Percentiles rank a stretch among this genome's conserved stretches.
These are phyloP conservation scores for Medicago arabica DNA, from an alignment of 306 rosid species.

Conservation along the genomic window DNA sequence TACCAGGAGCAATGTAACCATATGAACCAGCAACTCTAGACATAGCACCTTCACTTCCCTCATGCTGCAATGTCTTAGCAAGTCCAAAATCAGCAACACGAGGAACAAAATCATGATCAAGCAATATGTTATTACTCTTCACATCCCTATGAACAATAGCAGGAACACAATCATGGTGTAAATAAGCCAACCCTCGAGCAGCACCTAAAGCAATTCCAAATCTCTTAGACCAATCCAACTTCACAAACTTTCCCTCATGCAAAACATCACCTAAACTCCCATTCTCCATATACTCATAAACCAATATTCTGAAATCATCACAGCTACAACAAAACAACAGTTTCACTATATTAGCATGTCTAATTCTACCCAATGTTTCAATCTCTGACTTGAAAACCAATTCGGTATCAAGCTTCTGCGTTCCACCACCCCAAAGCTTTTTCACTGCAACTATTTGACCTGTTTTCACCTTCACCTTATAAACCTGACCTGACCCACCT, in stretches of 20 bases:
- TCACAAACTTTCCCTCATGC: slow-evolving; percentile 57
- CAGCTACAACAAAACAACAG: slow-evolving; percentile 68
- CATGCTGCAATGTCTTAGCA: slow-evolving; percentile 64
- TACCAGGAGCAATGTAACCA: slow-evolving; percentile 92
- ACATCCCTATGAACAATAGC: slow-evolving; percentile 81
- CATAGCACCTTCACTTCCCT: slow-evolving; percentile 45
- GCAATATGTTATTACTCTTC: slow-evolving; percentile 86
- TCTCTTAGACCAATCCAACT: slow-evolving; percentile 61
- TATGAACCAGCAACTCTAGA: slow-evolving; percentile 79
- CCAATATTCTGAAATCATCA: slow-evolving; percentile 63
- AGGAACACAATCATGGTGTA: slow-evolving; percentile 80
- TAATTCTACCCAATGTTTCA: slow-evolving; percentile 71
- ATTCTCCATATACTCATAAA: slow-evolving; percentile 80
- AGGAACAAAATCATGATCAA: slow-evolving; percentile 67
- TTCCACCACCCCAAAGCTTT: slow-evolving; percentile 57
- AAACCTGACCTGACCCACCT: slow-evolving; percentile 80
- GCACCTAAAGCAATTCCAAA: slow-evolving; percentile 66
- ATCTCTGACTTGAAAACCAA: slow-evolving; percentile 68
- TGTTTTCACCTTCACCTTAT: slow-evolving; percentile 59
- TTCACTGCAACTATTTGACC: slow-evolving; percentile 78
- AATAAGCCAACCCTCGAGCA: slow-evolving; percentile 75
- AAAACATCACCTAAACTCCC: slow-evolving; percentile 77
- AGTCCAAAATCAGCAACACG: slow-evolving; percentile 83
- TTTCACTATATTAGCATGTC: slow-evolving; percentile 83
- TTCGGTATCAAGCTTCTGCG: slow-evolving; percentile 46